Conservation (phyloP, 2,329 filamentous ascomycete species). For the Cryphonectria carpinicola region DNA sequence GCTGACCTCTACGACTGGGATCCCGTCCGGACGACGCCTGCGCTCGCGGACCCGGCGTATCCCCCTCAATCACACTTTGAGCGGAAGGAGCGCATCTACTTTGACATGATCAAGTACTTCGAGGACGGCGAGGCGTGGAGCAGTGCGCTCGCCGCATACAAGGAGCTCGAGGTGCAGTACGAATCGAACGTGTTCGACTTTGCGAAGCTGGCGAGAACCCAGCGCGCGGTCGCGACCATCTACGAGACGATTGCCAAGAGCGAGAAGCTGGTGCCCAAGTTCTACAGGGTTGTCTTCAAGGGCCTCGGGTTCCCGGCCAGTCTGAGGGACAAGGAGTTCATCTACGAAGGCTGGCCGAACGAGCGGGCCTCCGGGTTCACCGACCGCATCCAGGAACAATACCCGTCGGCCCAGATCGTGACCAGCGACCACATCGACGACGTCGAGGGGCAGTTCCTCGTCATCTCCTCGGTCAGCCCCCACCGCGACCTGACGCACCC, state of each 20-base stretch:
- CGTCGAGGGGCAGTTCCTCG: conserved; percentile 87
- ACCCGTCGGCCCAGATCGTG: conserved; percentile 82
- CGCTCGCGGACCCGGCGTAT: conserved; percentile 74
- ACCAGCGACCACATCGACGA: conserved; percentile 72
- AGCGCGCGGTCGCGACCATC: conserved; percentile 88
- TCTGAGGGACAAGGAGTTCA: conserved; percentile 86
- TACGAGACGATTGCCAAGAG: conserved; percentile 87
- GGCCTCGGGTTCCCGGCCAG: conserved; percentile 84
- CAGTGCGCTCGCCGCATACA: conserved; percentile 83
- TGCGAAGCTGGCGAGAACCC: conserved; percentile 83
- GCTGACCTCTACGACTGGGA: conserved; percentile 95
- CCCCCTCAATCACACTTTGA: conserved; percentile 87
- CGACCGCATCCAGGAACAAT: conserved; percentile 89
- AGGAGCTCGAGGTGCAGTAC: conserved; percentile 89
- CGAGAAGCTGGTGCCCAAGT: conserved; percentile 77
- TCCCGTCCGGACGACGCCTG: conserved; percentile 65
- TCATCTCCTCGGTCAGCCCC: conserved; percentile 78
- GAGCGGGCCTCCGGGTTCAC: conserved; percentile 83
- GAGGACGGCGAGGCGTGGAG: conserved; percentile 96
- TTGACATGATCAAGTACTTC: conserved; percentile 92
- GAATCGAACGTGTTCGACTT: conserved; percentile 90
- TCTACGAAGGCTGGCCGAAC: conserved; percentile 80
- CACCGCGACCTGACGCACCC: conserved; percentile 82
- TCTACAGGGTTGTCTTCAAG: conserved; percentile 89
- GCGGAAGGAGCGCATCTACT: conserved; percentile 88